Conservation (phyloP, 805 yeast genomes). For the Cyberlindnera nakhonratchasimensis region DNA sequence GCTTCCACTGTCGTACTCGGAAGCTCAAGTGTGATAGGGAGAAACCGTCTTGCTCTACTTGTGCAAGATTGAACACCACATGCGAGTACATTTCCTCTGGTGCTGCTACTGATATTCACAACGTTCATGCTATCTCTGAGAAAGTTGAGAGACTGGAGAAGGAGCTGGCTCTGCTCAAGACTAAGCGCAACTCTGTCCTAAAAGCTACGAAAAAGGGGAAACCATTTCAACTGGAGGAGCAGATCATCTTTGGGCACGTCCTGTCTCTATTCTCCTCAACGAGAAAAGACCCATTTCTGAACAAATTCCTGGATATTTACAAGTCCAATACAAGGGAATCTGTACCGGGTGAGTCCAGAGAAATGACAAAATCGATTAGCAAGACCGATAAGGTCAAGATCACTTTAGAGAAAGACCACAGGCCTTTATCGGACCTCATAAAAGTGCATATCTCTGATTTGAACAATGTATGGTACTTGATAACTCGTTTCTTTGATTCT, state of each 20-base stretch:
- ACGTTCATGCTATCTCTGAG: conserved; percentile 12
- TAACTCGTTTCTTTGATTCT: conserved; percentile 9
- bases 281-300: conserved; percentile 7
- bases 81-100: conserved; percentile 11
- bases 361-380: conserved; percentile 3
- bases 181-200: conserved; percentile 6
- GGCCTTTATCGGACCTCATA: conserved; percentile 2
- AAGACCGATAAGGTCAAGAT: conserved; percentile 5
- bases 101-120: conserved; percentile 7
- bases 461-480: conserved; percentile 10
- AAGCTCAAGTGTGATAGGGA: conserved; percentile 12
- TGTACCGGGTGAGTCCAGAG: conserved; percentile 5
- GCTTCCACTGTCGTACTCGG: conserved; percentile 14
- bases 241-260: conserved; percentile 8
- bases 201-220: conserved; percentile 3
- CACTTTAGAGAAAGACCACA: conserved; percentile 2
- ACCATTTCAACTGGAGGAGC: conserved; percentile 8
- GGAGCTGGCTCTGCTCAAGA: conserved; percentile 10
- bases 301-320: conserved; percentile 7
- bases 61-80: conserved; percentile 5
- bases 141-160: conserved; percentile 14
- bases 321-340: not conserved
- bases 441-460: conserved; percentile 7
- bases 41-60: conserved; percentile 12
- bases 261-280: conserved; percentile 10